Conservation (phyloP, 768 basidiomycete genomes). For the Tulasnella sp. region DNA sequence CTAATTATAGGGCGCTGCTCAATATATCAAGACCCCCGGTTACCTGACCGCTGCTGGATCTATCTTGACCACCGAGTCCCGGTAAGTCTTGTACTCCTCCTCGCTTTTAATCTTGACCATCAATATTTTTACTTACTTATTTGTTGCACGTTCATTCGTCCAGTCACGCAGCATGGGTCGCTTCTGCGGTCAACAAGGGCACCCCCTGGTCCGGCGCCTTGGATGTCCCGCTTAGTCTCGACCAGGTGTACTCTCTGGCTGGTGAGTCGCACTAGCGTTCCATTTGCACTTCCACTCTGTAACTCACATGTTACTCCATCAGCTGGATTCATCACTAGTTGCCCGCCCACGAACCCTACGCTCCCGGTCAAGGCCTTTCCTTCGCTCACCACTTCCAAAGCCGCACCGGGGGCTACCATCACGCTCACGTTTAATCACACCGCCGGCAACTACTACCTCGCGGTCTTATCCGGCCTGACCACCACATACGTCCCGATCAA, state of each 20-base stretch:
- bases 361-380: constrained; percentile 45
- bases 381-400: constrained; percentile 29
- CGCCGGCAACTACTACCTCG: constrained; percentile 9
- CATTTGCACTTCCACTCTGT: constrained; percentile 19
- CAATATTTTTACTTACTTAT: no score
- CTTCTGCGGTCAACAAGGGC: constrained; percentile 37
- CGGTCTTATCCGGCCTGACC: constrained; percentile 22
- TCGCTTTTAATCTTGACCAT: no score
- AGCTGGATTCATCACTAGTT: constrained; percentile 39
- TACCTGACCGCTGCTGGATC: constrained; percentile 43
- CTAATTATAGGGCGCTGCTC: constrained; percentile 34
- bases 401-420: constrained; percentile 23
- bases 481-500: constrained; percentile 34
- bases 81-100: constrained; percentile 19
- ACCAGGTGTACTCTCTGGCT: constrained; percentile 40
- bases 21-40: constrained; percentile 35
- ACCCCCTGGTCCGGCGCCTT: constrained; percentile 49
- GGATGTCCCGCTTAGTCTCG: constrained; percentile 38
- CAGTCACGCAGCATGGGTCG: constrained; percentile 55
- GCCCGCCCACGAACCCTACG: constrained; percentile 43
- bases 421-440: constrained; percentile 24
- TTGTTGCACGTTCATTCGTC: no score
- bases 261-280: no score
- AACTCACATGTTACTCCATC: background rate
- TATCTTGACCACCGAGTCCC: constrained; percentile 56